These are phyloP conservation scores for Ceratocystis alfenasii DNA, from an alignment of 2,329 filamentous ascomycete genomes.

Conservation along the genomic window DNA sequence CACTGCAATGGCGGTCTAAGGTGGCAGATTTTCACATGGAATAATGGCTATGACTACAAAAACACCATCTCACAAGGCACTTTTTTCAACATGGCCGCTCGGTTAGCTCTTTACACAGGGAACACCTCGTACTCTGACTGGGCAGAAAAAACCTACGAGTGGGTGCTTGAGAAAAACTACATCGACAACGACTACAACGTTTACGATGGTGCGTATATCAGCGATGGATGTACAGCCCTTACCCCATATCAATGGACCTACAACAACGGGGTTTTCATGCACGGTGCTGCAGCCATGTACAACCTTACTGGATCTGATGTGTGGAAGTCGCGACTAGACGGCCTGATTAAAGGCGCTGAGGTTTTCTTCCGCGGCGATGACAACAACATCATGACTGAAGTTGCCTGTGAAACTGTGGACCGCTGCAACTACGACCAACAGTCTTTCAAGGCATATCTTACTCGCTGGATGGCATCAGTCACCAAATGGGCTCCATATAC, in stretches of 20 bases:
- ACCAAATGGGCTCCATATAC: conserved; percentile 54
- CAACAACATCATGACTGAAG: conserved; percentile 50
- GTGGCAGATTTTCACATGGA: conserved; percentile 79
- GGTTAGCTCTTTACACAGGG: conserved; percentile 63
- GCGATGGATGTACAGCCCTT: conserved; percentile 45
- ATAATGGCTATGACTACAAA: conserved; percentile 70
- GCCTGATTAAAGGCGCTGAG: conserved; percentile 41
- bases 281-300: conserved; percentile 57
- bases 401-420: conserved; percentile 50
- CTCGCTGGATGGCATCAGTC: conserved; percentile 49
- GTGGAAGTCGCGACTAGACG: conserved; percentile 49
- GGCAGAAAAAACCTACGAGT: conserved; percentile 62
- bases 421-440: conserved; percentile 51
- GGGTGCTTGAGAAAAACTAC: conserved; percentile 47
- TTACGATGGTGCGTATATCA: conserved; percentile 49
- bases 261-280: conserved; percentile 54
- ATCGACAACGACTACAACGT: conserved; percentile 49
- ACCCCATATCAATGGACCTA: conserved; percentile 57
- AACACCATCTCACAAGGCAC: conserved; percentile 52
- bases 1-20: conserved; percentile 64
- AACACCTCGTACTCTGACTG: conserved; percentile 67
- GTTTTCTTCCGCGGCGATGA: conserved; percentile 44
- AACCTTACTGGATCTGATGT: conserved; percentile 43
- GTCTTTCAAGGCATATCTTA: conserved; percentile 53
- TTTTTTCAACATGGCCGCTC: conserved; percentile 52